Base-by-base conservation (phyloP, 1,284 basidiomycete genomes). In the Omphalotus olearius region DNA sequence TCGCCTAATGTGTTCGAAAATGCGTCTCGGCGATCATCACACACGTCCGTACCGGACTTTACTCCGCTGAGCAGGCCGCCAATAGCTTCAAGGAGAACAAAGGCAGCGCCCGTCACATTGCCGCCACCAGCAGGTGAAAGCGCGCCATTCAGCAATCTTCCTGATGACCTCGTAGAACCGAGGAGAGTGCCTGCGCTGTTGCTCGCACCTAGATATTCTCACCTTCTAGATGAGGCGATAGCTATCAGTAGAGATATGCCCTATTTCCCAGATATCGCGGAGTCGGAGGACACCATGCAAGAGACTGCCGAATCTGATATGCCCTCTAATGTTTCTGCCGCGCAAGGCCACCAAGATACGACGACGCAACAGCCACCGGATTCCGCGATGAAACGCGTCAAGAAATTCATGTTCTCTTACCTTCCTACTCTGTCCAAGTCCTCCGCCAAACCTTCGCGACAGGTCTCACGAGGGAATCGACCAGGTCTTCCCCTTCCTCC, bases 341-440 rank as follows among this genome's bases (percentile, higher is more conserved):
- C 3, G 26, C 17, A 17, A 30, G 25, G 26, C 17, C 13, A 16
- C 16, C 42, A 39, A 5, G 17, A 14, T 20, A 14, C 52, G 9
- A 20, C 39, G 39, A 57, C 40, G 56, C 53, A 33, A 56, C 63
- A 38, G 43, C 60, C 25, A 33, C 30, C 30, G 13, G 66, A 67
- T 0, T 61, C 54, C 6, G 42, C 75, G 28, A 65, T 69, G 17
- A 70, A 63, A 26, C 70, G 70, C 23, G 64, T 76, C 48, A 81
- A 73, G 56, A 78, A 79, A 3, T 73, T 82, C 60, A 59, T 85
- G 43, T 80, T 74, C 58, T 84, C 82, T 5, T 84, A 83, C 60
- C 72, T 84, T n/a, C 79, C 81, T 18, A 70, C 69, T 0, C 61
- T 75, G 10, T 69, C 74, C 38, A 73, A 71, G 57, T 62, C 67